These are phyloP conservation scores for Croton laevigatus DNA, from an alignment of 441 rosid species.

Conservation along the genomic window DNA sequence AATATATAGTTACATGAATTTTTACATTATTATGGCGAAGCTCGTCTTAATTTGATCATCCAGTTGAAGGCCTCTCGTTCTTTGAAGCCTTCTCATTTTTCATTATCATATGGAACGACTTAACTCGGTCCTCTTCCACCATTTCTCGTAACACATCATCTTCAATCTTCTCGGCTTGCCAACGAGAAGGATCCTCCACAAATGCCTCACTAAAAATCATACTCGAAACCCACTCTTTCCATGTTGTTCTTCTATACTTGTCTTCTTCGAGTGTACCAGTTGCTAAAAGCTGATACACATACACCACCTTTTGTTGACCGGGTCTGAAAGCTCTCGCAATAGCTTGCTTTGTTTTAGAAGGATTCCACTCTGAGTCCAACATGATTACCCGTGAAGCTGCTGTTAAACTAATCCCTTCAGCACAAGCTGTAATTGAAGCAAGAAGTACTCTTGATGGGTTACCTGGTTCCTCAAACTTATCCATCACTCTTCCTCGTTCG, in stretches of 20 bases:
- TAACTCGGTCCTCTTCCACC: slow-evolving; percentile 71
- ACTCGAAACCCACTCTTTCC: slow-evolving; percentile 98
- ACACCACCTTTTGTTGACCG: slow-evolving; percentile 86
- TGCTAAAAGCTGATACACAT: slow-evolving; percentile 86
- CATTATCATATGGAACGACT: slow-evolving; percentile 94
- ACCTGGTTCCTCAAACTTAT: slow-evolving; percentile 73
- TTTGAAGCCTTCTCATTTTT: slow-evolving; percentile 90
- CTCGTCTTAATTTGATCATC: slow-evolving; percentile 30
- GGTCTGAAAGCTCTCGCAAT: slow-evolving; percentile 94
- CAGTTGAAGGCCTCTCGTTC: slow-evolving; percentile 85
- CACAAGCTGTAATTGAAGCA: slow-evolving; percentile 91
- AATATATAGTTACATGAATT: background rate
- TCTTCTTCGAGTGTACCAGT: slow-evolving; percentile 84
- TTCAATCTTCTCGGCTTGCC: slow-evolving; percentile 93
- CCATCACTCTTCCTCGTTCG: slow-evolving; percentile 82
- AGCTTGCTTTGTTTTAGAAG: slow-evolving; percentile 97
- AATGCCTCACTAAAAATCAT: slow-evolving; percentile 96
- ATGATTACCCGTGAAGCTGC: slow-evolving; percentile 90
- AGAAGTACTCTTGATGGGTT: slow-evolving; percentile 62
- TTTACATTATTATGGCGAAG: background rate
- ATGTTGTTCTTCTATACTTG: slow-evolving; percentile 79
- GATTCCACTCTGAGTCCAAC: slow-evolving; percentile 93
- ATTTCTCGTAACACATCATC: slow-evolving; percentile 82
- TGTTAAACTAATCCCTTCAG: slow-evolving; percentile 93
- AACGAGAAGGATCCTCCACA: slow-evolving; percentile 80